phyloP scores from a whole-genome alignment of 176 grass and related monocot genomes.

The Neostapfia colusana region DNA sequence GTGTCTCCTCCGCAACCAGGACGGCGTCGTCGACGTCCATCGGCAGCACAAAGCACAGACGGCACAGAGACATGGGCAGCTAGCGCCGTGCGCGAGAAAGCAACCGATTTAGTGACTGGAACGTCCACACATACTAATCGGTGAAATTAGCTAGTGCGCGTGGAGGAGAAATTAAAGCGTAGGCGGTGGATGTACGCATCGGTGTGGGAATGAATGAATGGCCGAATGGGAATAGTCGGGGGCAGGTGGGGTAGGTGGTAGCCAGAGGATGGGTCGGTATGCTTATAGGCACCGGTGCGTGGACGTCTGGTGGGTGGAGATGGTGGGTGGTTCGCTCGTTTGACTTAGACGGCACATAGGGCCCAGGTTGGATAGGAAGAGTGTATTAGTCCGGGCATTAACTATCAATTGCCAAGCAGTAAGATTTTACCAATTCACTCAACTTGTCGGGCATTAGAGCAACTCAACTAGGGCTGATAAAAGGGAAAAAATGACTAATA shows the following conservation, averaged over 20 bases:
- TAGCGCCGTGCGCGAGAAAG: background rate
- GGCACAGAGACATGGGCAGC: conserved; percentile 26
- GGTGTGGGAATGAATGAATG: background rate
- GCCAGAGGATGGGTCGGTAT: background rate
- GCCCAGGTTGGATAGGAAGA: background rate
- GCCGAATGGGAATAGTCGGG: background rate
- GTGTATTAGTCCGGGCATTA: too few relatives aligned
- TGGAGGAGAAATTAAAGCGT: background rate
- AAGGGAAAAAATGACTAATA: too few relatives aligned
- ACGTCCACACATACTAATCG: conserved; percentile 3
- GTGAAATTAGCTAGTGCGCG: background rate
- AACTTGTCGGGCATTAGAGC: too few relatives aligned
- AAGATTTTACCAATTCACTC: too few relatives aligned
- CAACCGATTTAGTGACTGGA: background rate
- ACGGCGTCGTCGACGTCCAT: conserved; percentile 39
- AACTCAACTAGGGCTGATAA: too few relatives aligned
- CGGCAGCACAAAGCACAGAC: conserved; percentile 42
- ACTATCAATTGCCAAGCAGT: too few relatives aligned
- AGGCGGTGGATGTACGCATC: conserved; percentile 14
- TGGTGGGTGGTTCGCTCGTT: conserved; percentile 35
- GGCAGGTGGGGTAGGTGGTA: conserved; percentile 2
- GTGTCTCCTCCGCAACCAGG: background rate
- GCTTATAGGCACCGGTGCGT: background rate
- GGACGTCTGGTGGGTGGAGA: background rate
- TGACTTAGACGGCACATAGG: background rate